Conservation (phyloP, 768 basidiomycete genomes). For the Peribolospora kevripleyi region DNA sequence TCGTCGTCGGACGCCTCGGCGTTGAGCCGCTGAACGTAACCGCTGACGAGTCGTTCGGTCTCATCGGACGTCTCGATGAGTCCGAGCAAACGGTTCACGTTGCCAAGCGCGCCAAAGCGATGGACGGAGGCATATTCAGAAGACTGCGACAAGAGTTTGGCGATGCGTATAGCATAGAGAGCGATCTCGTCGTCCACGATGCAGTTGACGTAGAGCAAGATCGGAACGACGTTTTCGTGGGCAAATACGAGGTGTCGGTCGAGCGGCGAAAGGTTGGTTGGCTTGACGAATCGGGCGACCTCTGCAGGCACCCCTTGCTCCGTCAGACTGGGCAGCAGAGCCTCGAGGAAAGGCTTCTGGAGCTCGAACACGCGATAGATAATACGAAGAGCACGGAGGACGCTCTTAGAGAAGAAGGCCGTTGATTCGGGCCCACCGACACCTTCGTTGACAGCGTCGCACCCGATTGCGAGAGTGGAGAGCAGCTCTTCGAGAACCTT, state of each 20-base stretch:
- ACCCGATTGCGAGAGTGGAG: conserved; percentile 54
- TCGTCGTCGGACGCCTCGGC: conserved; percentile 39
- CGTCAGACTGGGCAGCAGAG: conserved; percentile 50
- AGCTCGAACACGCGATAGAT: conserved; percentile 56
- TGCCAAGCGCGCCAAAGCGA: conserved; percentile 17
- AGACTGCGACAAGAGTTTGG: conserved; percentile 41
- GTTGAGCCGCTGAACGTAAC: conserved; percentile 44
- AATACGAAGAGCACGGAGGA: conserved; percentile 58
- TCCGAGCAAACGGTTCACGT: conserved; percentile 43
- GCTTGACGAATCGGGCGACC: conserved; percentile 9
- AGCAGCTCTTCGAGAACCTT: conserved; percentile 48
- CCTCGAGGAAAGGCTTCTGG: conserved; percentile 71
- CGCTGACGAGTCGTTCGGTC: conserved; percentile 59
- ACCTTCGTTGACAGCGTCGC: conserved; percentile 48
- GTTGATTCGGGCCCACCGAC: conserved; percentile 21
- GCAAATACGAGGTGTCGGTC: conserved; percentile 50
- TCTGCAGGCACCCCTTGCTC: conserved; percentile 31
- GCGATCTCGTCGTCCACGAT: conserved; percentile 41
- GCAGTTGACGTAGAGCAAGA: conserved; percentile 55
- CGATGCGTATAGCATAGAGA: conserved; percentile 52
- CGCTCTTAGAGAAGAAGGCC: conserved; percentile 44
- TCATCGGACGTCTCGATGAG: conserved; percentile 58
- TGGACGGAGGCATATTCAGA: conserved; percentile 28
- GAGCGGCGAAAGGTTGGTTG: conserved; percentile 16
- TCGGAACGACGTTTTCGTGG: conserved; percentile 46